Evolutionary conservation across 352 stramenopile genomes (phyloP), one percentile per base, ranked within the genome.

Genomic region (Phytophthora boehmeriae): DNA sequence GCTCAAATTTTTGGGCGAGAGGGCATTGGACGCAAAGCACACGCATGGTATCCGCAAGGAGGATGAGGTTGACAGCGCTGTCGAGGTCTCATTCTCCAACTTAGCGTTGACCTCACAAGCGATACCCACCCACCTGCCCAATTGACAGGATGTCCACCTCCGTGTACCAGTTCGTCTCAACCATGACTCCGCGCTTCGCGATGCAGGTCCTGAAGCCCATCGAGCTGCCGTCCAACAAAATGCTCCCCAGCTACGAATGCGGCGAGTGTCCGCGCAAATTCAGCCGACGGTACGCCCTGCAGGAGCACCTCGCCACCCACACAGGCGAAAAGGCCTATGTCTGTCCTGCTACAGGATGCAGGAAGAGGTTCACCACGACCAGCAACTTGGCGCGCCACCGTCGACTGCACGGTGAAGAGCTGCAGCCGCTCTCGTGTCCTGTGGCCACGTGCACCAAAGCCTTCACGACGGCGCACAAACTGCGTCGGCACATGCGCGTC

Each of bases 301-400:
- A 78, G 34, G 70, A 80, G 44, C 77, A 87, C 43, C 49, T 77
- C 30, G 69, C 75, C 62, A 78, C 63, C 1, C 75, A 87, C 56
- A 75, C 74, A 16, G 72, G 72, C 34, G 77, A 81, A 50, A 87
- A 82, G 41, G 54, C 75, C 8, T 78, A 85, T 47, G 48, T 68
- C n/a, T 87, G 77, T 20, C 64, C 75, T 1, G 69, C 66, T 8
- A 48, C 30, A 8, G 56, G 48, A 13, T 87, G 77, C 49, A 59
- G 54, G 46, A 86, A 86, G 54, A 67, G 76, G 25, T 86, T 86
- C 56, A 83, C 61, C 44, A 86, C 73, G 5, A 75, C 71, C 2
- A 78, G 73, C 57, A 83, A 86, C 58, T 48, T 83, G 25, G 71
- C 76, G 36, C 65, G 76, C 10, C 73, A 83, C 52, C 59, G 67